Conservation (phyloP, 768 basidiomycete genomes). For the Dendrothele bispora region DNA sequence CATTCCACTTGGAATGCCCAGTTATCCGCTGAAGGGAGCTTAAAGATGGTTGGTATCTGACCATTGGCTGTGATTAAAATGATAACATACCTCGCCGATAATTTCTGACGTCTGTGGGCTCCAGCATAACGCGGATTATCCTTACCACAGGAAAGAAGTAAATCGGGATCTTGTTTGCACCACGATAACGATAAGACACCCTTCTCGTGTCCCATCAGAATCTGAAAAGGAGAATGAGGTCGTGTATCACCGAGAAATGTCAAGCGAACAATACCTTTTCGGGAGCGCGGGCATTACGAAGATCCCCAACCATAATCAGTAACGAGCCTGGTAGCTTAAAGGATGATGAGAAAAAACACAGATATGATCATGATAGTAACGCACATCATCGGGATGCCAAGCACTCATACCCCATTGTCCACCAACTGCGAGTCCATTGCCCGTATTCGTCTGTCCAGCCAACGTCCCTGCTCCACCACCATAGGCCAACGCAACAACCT, state of each 20-base stretch:
- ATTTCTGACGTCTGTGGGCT: constrained; percentile 90
- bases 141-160: constrained; percentile 93
- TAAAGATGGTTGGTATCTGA: too few relatives aligned
- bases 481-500: constrained; percentile 90
- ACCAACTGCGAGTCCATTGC: constrained; percentile 70
- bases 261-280: constrained; percentile 67
- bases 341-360: too few relatives aligned
- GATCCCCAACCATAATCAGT: constrained; percentile 99
- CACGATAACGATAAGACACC: constrained; percentile 94
- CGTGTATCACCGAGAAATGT: background rate
- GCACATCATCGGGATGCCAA: constrained; percentile 96
- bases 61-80: too few relatives aligned
- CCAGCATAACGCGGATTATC: constrained; percentile 95
- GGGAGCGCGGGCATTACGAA: constrained; percentile 96
- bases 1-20: constrained; percentile 98
- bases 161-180: constrained; percentile 93
- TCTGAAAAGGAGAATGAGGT: constrained; percentile 45
- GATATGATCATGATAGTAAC: too few relatives aligned
- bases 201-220: constrained; percentile 93
- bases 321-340: constrained; percentile 88
- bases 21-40: constrained; percentile 82
- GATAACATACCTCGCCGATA: constrained; percentile 84
- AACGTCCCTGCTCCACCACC: constrained; percentile 81
- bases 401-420: constrained; percentile 93
- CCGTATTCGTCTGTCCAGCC: constrained; percentile 55